phyloP scores from a whole-genome alignment of 2,329 filamentous ascomycete genomes.

The Leptographium galeiforme region DNA sequence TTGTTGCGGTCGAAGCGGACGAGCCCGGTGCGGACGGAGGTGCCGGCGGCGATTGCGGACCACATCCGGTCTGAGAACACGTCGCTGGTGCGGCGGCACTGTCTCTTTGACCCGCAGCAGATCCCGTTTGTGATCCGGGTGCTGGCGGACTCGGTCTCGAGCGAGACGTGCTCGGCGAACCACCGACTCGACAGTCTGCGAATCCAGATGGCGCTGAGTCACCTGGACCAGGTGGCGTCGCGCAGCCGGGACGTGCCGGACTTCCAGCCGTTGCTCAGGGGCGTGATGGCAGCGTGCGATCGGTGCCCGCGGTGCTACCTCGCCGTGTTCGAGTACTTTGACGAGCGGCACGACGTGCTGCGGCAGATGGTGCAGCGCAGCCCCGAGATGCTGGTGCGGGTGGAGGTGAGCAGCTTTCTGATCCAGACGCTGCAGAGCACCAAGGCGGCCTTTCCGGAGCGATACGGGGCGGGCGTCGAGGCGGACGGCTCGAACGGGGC shows the following conservation, averaged over 20 bases:
- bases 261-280: slow-evolving; percentile 33
- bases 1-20: slow-evolving; percentile 23
- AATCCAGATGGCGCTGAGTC: slow-evolving; percentile 43
- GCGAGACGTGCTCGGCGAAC: slow-evolving; percentile 31
- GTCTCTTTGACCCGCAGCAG: slow-evolving; percentile 63
- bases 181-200: slow-evolving; percentile 34
- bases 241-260: slow-evolving; percentile 56
- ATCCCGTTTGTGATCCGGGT: slow-evolving; percentile 51
- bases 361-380: slow-evolving; percentile 52
- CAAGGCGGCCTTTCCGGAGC: slow-evolving; percentile 29
- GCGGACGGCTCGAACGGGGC: slow-evolving; percentile 10
- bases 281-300: slow-evolving; percentile 33
- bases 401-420: slow-evolving; percentile 36
- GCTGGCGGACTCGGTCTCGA: slow-evolving; percentile 28
- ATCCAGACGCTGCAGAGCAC: slow-evolving; percentile 38
- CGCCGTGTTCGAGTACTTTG: slow-evolving; percentile 49
- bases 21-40: slow-evolving; percentile 29
- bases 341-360: slow-evolving; percentile 39
- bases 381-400: slow-evolving; percentile 41
- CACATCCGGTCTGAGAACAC: slow-evolving; percentile 62
- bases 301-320: slow-evolving; percentile 42
- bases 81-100: slow-evolving; percentile 60
- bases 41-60: slow-evolving; percentile 34
- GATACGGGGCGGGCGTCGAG: slow-evolving; percentile 26
- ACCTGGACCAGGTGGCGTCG: slow-evolving; percentile 64